Evolutionary conservation across 352 stramenopile genomes (phyloP).

Genomic region (Globisporangium echinulatum): DNA sequence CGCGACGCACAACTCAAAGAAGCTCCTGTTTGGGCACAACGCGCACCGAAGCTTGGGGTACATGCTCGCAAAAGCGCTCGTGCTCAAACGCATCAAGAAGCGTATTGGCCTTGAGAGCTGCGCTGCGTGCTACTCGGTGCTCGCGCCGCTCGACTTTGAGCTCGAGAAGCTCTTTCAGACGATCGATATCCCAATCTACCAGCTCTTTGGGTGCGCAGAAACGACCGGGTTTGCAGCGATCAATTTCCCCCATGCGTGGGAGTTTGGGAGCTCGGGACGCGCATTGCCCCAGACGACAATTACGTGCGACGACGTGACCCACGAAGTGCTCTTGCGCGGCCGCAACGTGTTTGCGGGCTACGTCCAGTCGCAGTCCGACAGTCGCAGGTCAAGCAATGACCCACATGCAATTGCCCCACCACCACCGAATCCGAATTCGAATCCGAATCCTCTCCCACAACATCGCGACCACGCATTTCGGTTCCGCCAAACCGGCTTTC

Average conservation of each 20-base stretch:
- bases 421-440: neutral
- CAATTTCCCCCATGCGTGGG: constrained; percentile 70
- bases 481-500: constrained; percentile 46
- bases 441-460: no score
- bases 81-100: constrained; percentile 77
- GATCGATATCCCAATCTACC: constrained; percentile 78
- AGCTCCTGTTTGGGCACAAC: constrained; percentile 51
- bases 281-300: constrained; percentile 51
- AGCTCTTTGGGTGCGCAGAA: constrained; percentile 62
- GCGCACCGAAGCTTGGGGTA: constrained; percentile 64
- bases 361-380: constrained; percentile 14
- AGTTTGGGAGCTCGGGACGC: constrained; percentile 61
- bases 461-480: constrained; percentile 18
- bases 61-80: constrained; percentile 70
- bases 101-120: constrained; percentile 73
- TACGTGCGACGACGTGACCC: constrained; percentile 50
- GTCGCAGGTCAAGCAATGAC: constrained; percentile 2
- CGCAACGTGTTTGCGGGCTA: constrained; percentile 75
- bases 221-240: constrained; percentile 63
- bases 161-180: constrained; percentile 79
- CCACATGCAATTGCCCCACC: neutral
- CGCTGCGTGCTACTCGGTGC: constrained; percentile 63
- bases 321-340: constrained; percentile 56
- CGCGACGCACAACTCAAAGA: constrained; percentile 72
- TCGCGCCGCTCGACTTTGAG: constrained; percentile 74